phyloP scores from a whole-genome alignment of 2,329 filamentous ascomycete species.

The Cladosporium phlei region DNA sequence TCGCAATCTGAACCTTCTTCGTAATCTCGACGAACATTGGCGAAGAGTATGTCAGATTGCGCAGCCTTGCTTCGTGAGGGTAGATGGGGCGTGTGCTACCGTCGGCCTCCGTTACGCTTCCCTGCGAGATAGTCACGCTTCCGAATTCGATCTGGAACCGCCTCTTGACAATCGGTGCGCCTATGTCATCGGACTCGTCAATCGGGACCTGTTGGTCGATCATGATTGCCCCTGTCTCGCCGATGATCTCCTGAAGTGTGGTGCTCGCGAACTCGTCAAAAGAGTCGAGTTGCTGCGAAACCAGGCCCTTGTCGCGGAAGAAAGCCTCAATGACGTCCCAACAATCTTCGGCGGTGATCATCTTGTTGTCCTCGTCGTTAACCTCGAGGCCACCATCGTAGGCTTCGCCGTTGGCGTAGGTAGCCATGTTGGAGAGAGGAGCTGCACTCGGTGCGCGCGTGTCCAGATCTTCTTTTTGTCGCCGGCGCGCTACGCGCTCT shows the following conservation, averaged over 20 bases:
- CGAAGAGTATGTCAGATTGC: conserved; percentile 91
- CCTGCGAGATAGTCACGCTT: conserved; percentile 79
- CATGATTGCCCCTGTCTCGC: conserved; percentile 86
- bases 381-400: conserved; percentile 6
- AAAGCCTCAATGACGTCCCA: conserved; percentile 97
- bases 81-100: conserved; percentile 79
- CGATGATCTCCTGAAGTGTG: conserved; percentile 90
- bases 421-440: conserved; percentile 10
- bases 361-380: conserved; percentile 23
- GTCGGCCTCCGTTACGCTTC: conserved; percentile 88
- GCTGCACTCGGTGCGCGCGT: conserved; percentile 3
- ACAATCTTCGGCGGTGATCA: conserved; percentile 92
- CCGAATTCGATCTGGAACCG: conserved; percentile 95
- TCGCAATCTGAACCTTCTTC: conserved; percentile 76
- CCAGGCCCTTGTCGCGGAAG: conserved; percentile 92
- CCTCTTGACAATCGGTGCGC: conserved; percentile 71
- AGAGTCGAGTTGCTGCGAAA: conserved; percentile 95
- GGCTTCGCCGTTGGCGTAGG: conserved; percentile 13
- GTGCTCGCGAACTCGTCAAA: conserved; percentile 95
- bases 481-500: conserved; percentile 12
- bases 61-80: conserved; percentile 90
- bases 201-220: conserved; percentile 87
- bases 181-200: conserved; percentile 59
- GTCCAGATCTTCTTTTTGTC: neutral
- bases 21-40: conserved; percentile 86